These are phyloP conservation scores for Graphiopsis chlorocephala DNA, from an alignment of 2,329 filamentous ascomycete species.

Conservation along the genomic window DNA sequence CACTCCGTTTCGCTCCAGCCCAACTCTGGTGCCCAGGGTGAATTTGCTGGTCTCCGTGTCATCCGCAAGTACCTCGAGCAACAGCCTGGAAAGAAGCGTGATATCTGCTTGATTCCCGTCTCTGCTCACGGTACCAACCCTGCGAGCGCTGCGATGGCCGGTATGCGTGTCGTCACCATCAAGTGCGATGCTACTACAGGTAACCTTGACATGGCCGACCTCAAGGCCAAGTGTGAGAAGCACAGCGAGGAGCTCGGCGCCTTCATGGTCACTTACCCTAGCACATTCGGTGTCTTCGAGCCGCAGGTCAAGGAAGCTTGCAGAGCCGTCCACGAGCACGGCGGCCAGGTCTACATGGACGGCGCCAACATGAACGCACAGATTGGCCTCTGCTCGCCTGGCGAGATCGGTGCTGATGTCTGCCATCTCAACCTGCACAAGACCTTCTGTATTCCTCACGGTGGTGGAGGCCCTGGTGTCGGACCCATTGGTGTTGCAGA, in stretches of 20 bases:
- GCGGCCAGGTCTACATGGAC: slow-evolving; percentile 97
- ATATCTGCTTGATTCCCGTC: slow-evolving; percentile 91
- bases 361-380: slow-evolving; percentile 98
- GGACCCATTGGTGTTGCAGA: slow-evolving; percentile 89
- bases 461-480: slow-evolving; percentile 88
- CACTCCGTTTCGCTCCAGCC: slow-evolving; percentile 86
- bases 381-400: slow-evolving; percentile 90
- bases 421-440: slow-evolving; percentile 98
- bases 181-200: slow-evolving; percentile 86
- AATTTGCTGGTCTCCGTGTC: slow-evolving; percentile 84
- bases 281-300: slow-evolving; percentile 93
- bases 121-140: slow-evolving; percentile 96
- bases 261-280: slow-evolving; percentile 97
- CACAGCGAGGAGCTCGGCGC: slow-evolving; percentile 81
- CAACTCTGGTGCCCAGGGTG: slow-evolving; percentile 93
- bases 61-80: slow-evolving; percentile 82
- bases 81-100: slow-evolving; percentile 66
- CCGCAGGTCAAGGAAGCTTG: slow-evolving; percentile 83
- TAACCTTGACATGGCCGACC: slow-evolving; percentile 82
- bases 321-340: slow-evolving; percentile 78
- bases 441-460: slow-evolving; percentile 97
- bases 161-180: slow-evolving; percentile 88
- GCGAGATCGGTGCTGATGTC: slow-evolving; percentile 92
- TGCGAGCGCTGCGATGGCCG: slow-evolving; percentile 90
- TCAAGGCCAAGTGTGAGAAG: slow-evolving; percentile 85